phyloP scores from a whole-genome alignment of 176 grass and related monocot genomes.

The Bothriochloa decipiens region DNA sequence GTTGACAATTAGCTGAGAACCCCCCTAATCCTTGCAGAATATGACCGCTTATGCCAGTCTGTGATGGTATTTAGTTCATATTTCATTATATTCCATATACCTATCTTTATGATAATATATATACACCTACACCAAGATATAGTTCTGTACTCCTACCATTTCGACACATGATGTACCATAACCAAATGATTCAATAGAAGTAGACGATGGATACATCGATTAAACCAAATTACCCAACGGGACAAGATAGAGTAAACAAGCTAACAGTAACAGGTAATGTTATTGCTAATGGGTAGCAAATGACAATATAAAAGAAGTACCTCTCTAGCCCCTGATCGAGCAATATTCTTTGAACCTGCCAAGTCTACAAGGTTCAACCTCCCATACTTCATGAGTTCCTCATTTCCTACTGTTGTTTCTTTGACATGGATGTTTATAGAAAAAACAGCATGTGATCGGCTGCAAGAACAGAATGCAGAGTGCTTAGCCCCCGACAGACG shows the following conservation, averaged over 20 bases:
- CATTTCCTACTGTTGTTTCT: conserved; percentile 59
- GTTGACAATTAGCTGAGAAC: background rate
- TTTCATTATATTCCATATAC: conserved; percentile 14
- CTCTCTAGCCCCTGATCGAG: conserved; percentile 82
- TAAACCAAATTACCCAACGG: conserved; percentile 12
- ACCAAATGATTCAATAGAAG: background rate
- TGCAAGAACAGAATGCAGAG: conserved; percentile 53
- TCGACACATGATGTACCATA: conserved; percentile 15
- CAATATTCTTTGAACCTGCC: conserved; percentile 91
- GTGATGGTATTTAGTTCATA: background rate
- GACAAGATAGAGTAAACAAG: conserved; percentile 16
- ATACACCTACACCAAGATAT: background rate
- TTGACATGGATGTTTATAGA: conserved; percentile 92
- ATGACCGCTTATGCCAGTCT: background rate
- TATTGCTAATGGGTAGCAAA: conserved; percentile 17
- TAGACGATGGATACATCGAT: background rate
- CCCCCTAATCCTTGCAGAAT: background rate
- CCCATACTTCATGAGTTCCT: conserved; percentile 79
- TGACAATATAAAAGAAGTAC: conserved; percentile 41
- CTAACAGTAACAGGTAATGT: background rate
- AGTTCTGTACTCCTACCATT: conserved; percentile 36
- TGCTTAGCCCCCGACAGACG: conserved; percentile 24
- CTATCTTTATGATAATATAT: conserved; percentile 4
- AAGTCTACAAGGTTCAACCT: conserved; percentile 93
- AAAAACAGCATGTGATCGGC: conserved; percentile 86